phyloP scores from a whole-genome alignment of 768 basidiomycete genomes.

The Termitomyces sp. region DNA sequence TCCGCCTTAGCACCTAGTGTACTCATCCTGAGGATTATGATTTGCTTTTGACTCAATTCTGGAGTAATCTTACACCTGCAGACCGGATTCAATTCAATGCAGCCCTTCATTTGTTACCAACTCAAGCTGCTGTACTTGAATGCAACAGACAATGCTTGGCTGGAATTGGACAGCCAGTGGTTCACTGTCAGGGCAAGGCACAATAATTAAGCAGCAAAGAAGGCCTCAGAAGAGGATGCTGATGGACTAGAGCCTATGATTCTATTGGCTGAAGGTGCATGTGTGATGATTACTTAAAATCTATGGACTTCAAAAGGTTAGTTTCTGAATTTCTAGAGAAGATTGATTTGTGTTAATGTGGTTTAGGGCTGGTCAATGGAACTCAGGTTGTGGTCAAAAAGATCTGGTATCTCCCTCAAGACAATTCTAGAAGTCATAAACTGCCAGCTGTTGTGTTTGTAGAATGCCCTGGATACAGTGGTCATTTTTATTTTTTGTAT shows the following conservation, averaged over 20 bases:
- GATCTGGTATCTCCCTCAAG: background rate
- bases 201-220: conserved; percentile 14
- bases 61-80: background rate
- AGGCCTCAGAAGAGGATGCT: conserved; percentile 19
- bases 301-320: conserved; percentile 12
- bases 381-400: background rate
- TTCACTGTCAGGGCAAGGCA: conserved; percentile 12
- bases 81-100: background rate
- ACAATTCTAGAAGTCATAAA: background rate
- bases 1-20: background rate
- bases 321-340: background rate
- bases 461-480: conserved; percentile 5
- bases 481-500: background rate
- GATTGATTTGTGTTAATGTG: background rate
- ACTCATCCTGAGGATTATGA: background rate
- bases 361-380: background rate
- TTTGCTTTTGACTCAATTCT: background rate
- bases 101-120: background rate
- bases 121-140: background rate
- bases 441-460: conserved; percentile 6
- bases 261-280: conserved; percentile 17
- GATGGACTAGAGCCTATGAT: conserved; percentile 18
- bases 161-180: background rate
- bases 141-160: background rate
- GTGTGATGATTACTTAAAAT: conserved; percentile 22